phyloP scores from a whole-genome alignment of 345 rosid species.

The Ceriops zippeliana region DNA sequence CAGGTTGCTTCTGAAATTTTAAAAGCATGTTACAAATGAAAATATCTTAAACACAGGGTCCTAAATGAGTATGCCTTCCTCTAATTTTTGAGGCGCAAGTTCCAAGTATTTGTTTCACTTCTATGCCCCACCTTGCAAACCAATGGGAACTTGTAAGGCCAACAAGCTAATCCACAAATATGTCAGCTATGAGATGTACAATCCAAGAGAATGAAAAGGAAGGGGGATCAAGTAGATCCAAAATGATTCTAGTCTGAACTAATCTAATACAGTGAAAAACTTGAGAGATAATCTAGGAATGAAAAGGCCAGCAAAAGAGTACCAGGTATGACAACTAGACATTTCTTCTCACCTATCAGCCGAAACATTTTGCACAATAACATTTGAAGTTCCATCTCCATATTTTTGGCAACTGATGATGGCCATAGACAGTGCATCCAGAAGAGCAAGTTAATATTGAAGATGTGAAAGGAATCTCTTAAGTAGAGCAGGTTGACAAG shows the following conservation, averaged over 20 bases:
- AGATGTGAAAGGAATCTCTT: too few species aligned
- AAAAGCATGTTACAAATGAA: neutral
- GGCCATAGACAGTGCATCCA: too few species aligned
- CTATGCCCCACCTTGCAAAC: neutral
- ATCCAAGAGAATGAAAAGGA: too few species aligned
- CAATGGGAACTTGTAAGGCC: too few species aligned
- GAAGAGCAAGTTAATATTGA: too few species aligned
- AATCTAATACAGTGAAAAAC: too few species aligned
- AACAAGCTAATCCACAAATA: too few species aligned
- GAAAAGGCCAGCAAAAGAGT: neutral
- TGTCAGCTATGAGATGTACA: too few species aligned
- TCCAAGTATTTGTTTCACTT: neutral
- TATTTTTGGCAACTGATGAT: conserved; percentile 32
- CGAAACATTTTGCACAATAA: conserved; percentile 54
- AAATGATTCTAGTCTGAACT: too few species aligned
- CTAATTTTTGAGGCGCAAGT: neutral
- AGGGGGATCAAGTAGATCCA: too few species aligned
- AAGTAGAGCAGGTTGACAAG: too few species aligned
- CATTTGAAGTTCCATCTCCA: conserved; percentile 70
- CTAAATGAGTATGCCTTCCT: neutral
- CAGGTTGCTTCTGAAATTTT: neutral
- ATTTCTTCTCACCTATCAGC: conserved; percentile 49
- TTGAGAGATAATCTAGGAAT: neutral
- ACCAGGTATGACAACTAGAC: neutral
- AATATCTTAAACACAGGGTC: neutral